Base-by-base conservation (phyloP, 1,139 yeast genomes). In the Diutina rugosa region DNA sequence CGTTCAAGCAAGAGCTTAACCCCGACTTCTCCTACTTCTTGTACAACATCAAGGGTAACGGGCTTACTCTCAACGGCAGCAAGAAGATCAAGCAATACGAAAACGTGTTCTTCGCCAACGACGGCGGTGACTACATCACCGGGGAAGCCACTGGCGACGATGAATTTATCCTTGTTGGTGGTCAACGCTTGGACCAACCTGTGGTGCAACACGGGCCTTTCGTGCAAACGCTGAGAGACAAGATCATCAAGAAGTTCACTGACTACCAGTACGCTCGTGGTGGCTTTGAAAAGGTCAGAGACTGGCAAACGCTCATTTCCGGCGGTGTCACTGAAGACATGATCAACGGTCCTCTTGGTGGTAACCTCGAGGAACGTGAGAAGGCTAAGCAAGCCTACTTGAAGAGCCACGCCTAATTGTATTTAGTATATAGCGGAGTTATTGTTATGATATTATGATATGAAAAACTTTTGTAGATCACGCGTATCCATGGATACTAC, bases 141-240 rank as follows among this genome's bases (percentile, higher is more conserved):
- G 90, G 87, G 51, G 44, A 29, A 7, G 44, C 41, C 28, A 21
- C 18, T 6, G 60, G 45, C 12, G 32, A 58, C 14, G 69, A 83
- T 2, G 79, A 81, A 60, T 83, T 90, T 63, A 82, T 87, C 4
- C 63, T 90, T 46, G 73, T 90, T 60, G 96, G 90, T 44, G 97
- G 97, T 55, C 72, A 88, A 68, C 79, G 80, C 48, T 74, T 90
- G 59, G 80, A 87, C 63, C 97, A 90, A 71, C 80, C 82, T 18
- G 78, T 87, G 56, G 88, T 88, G 48, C 96, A 90, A 67, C 87
- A 90, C 66, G 97, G 97, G 14, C 97, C 97, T 18, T 90, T 89
- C 67, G 95, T 87, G 18, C 93, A 88, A 59, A 80, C 85, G 10
- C 72, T 84, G 26, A 73, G 75, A 58, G 83, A 79, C 56, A 80